Base-by-base conservation (phyloP, 306 rosid genomes). In the Quercus aquifolioides region DNA sequence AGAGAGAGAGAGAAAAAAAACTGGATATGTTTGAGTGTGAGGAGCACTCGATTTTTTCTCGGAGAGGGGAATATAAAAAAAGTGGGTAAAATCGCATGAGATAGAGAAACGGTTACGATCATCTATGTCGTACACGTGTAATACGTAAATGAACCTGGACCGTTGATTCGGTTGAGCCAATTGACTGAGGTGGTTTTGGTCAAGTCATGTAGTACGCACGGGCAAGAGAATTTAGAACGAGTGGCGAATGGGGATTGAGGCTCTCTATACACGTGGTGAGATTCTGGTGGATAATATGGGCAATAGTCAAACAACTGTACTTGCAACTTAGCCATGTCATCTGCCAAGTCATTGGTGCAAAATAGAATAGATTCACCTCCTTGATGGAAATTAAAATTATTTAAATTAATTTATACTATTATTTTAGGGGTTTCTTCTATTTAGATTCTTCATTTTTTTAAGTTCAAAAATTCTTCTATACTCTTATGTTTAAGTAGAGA, bases 31-130 rank as follows among this genome's bases (percentile, higher is more conserved):
- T 41, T 52, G 74, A 49, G 67, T 62, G 55, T 64, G 79, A 79
- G 78, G 75, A 79, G 79, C 84, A 79, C 81, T 71, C 81, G 76
- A 84, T 84, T 49, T 63, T 84, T 71, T 76, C 75, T 76, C 78
- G 1, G 43, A 9, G 4, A 3, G 5, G 14, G 21, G 17, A 25
- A 49, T 72, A 67, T 6, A 35, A 76, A 55, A 57, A 55, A 57
- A 77, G 49, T 46, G 49, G 73, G 65, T 71, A 76, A 18, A 38
- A 1, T 54, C 67, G 72, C 60, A 63, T 23, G 55, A 64, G 25
- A 46, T 12, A 13, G 26, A 19, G 25, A 41, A 31, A 1, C 7
- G 4, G 58, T n/a, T 74, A 55, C 55, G 4, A 4, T 26, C 63
- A 74, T 69, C 70, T 25, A 0, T 0, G 3, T 6, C 56, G 51